Conservation (phyloP, 2,329 filamentous ascomycete species). For the Leptographium lundbergii region DNA sequence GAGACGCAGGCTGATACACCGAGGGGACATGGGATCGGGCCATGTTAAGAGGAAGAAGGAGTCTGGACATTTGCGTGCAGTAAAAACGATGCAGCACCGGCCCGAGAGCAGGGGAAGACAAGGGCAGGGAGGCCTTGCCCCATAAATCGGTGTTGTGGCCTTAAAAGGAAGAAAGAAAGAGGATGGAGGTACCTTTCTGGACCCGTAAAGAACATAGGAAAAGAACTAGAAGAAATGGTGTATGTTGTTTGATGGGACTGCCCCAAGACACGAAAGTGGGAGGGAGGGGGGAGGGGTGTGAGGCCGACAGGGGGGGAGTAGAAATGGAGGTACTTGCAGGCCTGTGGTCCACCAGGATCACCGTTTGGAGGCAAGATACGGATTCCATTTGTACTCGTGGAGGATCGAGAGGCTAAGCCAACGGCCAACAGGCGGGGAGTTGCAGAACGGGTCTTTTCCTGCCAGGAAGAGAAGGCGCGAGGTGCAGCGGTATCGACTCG, state of each 20-base stretch:
- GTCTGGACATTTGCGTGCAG: not conserved
- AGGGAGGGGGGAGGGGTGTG: constrained; percentile 1
- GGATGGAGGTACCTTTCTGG: not conserved
- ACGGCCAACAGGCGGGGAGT: not conserved
- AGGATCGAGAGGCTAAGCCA: not conserved
- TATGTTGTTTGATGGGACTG: not conserved
- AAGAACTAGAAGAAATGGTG: not conserved
- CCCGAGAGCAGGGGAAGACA: not conserved
- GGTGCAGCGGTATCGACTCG: too few species aligned
- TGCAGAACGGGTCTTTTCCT: not conserved
- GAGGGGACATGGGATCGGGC: not conserved
- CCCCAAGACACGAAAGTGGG: not conserved
- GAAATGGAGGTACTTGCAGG: not conserved
- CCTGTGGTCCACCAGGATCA: not conserved
- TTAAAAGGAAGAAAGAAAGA: not conserved
- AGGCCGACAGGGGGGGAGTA: not conserved
- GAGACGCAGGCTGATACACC: not conserved
- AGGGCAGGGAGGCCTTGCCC: not conserved
- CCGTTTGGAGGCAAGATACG: not conserved
- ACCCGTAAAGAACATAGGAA: not conserved
- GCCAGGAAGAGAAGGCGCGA: not conserved
- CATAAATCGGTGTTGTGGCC: not conserved
- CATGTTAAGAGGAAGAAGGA: not conserved
- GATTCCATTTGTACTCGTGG: not conserved
- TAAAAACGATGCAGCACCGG: not conserved